These are phyloP conservation scores for Anthracocystis walkeri DNA, from an alignment of 1,284 basidiomycete species.

Conservation along the genomic window DNA sequence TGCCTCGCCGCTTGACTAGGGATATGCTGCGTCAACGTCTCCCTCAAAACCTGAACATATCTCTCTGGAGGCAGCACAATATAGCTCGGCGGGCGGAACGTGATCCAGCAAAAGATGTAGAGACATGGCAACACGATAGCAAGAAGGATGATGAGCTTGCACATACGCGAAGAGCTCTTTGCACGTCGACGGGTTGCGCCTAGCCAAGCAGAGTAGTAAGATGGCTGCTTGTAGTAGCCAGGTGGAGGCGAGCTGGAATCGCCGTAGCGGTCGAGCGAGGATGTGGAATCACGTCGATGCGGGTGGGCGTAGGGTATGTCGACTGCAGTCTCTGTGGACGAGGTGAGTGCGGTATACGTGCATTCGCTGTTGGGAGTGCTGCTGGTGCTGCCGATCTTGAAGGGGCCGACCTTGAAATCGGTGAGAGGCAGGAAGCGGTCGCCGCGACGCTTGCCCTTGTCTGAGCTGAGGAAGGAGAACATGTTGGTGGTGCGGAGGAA, in stretches of 20 bases:
- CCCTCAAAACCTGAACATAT: conserved; percentile 34
- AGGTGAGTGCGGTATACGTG: conserved; percentile 36
- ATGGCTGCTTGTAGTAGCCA: conserved; percentile 44
- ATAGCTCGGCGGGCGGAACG: conserved; percentile 48
- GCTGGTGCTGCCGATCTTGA: conserved; percentile 36
- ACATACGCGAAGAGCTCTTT: conserved; percentile 33
- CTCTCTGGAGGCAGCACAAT: conserved; percentile 43
- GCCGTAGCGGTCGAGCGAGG: conserved; percentile 17
- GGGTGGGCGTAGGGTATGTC: conserved; percentile 20
- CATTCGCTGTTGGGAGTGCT: conserved; percentile 37
- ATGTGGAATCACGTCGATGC: conserved; percentile 13
- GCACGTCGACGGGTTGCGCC: conserved; percentile 28
- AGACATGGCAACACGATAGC: conserved; percentile 24
- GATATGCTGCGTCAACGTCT: conserved; percentile 40
- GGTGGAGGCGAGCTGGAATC: conserved; percentile 31
- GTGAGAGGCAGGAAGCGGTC: conserved; percentile 21
- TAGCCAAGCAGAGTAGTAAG: conserved; percentile 34
- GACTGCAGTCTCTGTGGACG: conserved; percentile 30
- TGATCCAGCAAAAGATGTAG: conserved; percentile 40
- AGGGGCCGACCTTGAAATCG: conserved; percentile 40
- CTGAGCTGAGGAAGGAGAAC: conserved; percentile 26
- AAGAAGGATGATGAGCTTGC: conserved; percentile 28
- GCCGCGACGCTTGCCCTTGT: conserved; percentile 24
- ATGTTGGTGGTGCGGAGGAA: conserved; percentile 5
- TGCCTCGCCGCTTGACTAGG: conserved; percentile 29